Percentiles rank a stretch among this genome's conserved stretches.
These are phyloP conservation scores for Chlamydomonas asymmetrica DNA, from an alignment of 139 green algal genomes.

Conservation along the genomic window DNA sequence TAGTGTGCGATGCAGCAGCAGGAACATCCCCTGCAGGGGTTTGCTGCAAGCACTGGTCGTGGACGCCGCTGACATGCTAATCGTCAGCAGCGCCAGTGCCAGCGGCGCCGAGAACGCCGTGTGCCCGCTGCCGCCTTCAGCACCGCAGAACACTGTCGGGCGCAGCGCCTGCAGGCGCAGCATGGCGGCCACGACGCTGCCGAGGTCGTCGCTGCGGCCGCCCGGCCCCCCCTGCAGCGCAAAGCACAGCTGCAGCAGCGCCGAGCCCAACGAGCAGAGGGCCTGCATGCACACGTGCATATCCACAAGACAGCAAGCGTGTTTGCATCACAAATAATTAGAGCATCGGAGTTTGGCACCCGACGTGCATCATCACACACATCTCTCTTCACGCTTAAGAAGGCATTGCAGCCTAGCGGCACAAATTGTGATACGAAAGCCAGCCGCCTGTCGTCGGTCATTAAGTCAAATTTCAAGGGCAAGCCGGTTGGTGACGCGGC, in stretches of 20 bases:
- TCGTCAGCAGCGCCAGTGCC: conserved; percentile 20
- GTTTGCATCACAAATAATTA: too few species aligned
- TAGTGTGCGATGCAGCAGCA: conserved; percentile 18
- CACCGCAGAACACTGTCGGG: background rate
- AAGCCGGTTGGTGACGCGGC: too few species aligned
- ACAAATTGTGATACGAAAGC: too few species aligned
- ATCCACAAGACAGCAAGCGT: too few species aligned
- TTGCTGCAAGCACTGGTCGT: background rate
- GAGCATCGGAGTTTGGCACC: too few species aligned
- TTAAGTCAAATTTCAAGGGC: too few species aligned
- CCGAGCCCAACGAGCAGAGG: background rate
- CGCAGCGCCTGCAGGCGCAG: conserved; percentile 16
- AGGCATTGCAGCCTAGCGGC: too few species aligned
- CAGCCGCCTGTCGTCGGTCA: too few species aligned
- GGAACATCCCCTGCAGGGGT: background rate
- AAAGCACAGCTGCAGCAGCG: conserved; percentile 29
- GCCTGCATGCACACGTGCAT: too few species aligned
- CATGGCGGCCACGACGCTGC: conserved; percentile 20
- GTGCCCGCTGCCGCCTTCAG: background rate
- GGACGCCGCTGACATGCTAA: background rate
- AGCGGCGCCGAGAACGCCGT: too few species aligned
- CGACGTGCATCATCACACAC: too few species aligned
- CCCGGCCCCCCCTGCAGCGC: background rate
- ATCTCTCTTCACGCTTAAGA: too few species aligned
- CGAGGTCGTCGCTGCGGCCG: conserved; percentile 1